phyloP scores from a whole-genome alignment of 2,329 filamentous ascomycete genomes.

The Berkeleyomyces basicola region DNA sequence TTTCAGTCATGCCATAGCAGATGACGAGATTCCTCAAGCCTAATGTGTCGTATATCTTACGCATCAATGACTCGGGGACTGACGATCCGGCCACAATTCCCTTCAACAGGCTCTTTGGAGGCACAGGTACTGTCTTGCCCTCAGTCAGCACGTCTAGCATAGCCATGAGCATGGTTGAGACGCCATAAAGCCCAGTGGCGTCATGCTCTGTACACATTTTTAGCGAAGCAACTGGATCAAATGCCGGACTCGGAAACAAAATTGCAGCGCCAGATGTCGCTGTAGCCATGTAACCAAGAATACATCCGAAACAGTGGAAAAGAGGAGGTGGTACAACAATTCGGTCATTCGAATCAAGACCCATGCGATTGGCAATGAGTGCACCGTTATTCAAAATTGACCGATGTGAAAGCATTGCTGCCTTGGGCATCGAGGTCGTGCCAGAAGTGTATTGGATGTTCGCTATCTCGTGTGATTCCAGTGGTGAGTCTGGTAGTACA shows the following conservation, averaged over 20 bases:
- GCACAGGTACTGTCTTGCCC: conserved; percentile 18
- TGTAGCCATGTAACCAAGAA: conserved; percentile 92
- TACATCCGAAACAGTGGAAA: conserved; percentile 80
- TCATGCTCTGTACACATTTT: conserved; percentile 34
- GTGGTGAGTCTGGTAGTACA: conserved; percentile 28
- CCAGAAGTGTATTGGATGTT: conserved; percentile 97
- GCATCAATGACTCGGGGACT: conserved; percentile 73
- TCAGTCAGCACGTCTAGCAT: conserved; percentile 59
- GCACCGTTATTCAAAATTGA: conserved; percentile 87
- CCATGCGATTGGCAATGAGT: conserved; percentile 74
- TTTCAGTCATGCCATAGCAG: conserved; percentile 96
- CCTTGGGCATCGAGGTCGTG: conserved; percentile 83
- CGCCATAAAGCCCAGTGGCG: conserved; percentile 61
- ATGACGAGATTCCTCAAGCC: conserved; percentile 75
- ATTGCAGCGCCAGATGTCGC: conserved; percentile 65
- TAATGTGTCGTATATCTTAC: conserved; percentile 51
- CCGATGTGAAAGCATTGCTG: conserved; percentile 70
- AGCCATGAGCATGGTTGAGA: conserved; percentile 87
- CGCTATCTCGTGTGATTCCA: conserved; percentile 52
- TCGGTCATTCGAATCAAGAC: conserved; percentile 53
- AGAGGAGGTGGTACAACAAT: conserved; percentile 76
- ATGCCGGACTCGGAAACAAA: conserved; percentile 73
- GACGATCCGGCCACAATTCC: conserved; percentile 79
- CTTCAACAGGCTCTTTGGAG: conserved; percentile 43
- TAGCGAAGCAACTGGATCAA: conserved; percentile 61